Evolutionary conservation across 441 rosid species (phyloP).

Genomic region (Mallotus japonicus): DNA sequence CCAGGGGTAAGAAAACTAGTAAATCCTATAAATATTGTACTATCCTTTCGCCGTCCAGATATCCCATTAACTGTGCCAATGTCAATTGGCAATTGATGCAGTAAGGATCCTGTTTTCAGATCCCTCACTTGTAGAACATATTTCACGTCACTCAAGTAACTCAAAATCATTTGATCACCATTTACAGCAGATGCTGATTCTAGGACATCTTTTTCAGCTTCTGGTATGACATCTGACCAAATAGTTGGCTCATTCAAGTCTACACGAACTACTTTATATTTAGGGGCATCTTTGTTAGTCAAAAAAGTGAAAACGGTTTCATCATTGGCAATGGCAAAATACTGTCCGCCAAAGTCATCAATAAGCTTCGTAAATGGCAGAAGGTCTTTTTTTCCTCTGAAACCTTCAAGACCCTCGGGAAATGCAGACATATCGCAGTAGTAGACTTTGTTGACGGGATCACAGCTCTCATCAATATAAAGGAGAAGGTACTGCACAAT

Average conservation of each 20-base stretch:
- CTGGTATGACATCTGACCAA: conserved; percentile 78
- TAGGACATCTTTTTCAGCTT: conserved; percentile 78
- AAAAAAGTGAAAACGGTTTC: conserved; percentile 70
- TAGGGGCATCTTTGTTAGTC: conserved; percentile 86
- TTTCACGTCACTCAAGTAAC: conserved; percentile 92
- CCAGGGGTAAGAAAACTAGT: conserved; percentile 90
- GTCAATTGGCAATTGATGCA: conserved; percentile 71
- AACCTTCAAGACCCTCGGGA: conserved; percentile 67
- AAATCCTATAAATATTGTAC: conserved; percentile 57
- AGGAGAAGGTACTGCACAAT: conserved; percentile 73
- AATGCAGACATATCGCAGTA: conserved; percentile 75
- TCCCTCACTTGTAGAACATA: conserved; percentile 79
- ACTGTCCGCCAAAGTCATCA: conserved; percentile 67
- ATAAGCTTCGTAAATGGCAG: conserved; percentile 80
- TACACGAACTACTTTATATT: conserved; percentile 74
- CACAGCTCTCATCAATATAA: conserved; percentile 58
- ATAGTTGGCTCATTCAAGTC: conserved; percentile 72
- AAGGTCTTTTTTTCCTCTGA: conserved; percentile 45
- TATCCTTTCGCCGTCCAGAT: conserved; percentile 71
- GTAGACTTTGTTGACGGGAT: conserved; percentile 85
- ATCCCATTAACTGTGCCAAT: conserved; percentile 73
- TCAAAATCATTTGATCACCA: conserved; percentile 59
- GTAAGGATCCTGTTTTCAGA: conserved; percentile 66
- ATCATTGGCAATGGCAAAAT: conserved; percentile 70
- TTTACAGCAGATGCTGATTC: conserved; percentile 71